phyloP scores from a whole-genome alignment of 345 rosid species.

The Hirschfeldia incana region DNA sequence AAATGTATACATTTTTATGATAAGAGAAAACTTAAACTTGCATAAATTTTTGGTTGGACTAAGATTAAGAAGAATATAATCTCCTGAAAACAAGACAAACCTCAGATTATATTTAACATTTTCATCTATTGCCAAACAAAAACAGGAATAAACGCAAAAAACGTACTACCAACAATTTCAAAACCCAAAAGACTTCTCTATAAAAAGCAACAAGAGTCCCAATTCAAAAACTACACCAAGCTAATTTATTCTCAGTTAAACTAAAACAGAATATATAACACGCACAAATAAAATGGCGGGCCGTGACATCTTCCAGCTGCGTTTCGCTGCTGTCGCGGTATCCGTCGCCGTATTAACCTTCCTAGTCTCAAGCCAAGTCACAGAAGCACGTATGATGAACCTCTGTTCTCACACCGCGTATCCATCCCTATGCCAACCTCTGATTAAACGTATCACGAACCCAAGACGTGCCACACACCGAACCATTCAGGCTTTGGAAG shows the following conservation, averaged over 20 bases:
- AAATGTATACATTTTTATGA: background rate
- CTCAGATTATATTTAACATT: constrained; percentile 6
- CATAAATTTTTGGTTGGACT: background rate
- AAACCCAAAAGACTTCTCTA: background rate
- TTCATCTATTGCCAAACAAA: constrained; percentile 2
- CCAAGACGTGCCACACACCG: constrained; percentile 42
- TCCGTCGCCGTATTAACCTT: constrained; percentile 30
- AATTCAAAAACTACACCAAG: background rate
- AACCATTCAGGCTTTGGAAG: constrained; percentile 29
- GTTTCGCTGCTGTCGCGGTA: constrained; percentile 26
- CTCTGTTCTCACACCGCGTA: constrained; percentile 36
- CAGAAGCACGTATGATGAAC: constrained; percentile 26
- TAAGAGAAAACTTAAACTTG: background rate
- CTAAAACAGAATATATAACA: background rate
- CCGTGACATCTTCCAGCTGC: constrained; percentile 36
- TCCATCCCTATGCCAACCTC: constrained; percentile 28
- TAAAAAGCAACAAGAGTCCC: constrained; percentile 7
- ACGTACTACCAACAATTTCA: constrained; percentile 12
- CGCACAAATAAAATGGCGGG: constrained; percentile 23
- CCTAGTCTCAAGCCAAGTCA: background rate
- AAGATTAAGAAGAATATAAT: background rate
- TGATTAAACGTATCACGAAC: constrained; percentile 9
- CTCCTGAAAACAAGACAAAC: constrained; percentile 27
- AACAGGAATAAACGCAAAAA: constrained; percentile 25
- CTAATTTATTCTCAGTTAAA: background rate